These are phyloP conservation scores for Ruellia speciosa DNA, from an alignment of 305 asterid genomes.

Conservation along the genomic window DNA sequence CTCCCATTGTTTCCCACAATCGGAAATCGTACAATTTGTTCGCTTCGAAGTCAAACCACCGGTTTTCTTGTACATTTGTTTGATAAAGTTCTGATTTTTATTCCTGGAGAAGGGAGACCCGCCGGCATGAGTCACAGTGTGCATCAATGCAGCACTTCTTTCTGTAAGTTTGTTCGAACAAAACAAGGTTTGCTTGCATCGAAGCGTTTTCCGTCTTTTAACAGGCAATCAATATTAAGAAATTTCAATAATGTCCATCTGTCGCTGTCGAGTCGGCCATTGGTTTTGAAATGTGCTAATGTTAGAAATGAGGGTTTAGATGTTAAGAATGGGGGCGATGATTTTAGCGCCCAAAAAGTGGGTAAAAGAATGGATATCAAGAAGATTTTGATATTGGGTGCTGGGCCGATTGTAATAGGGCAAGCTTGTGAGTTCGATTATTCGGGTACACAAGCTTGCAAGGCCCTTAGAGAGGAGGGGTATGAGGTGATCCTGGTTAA, in stretches of 20 bases:
- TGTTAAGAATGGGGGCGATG: slow-evolving; percentile 22
- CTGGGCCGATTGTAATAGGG: slow-evolving; percentile 95
- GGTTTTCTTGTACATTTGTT: no score
- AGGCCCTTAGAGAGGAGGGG: slow-evolving; percentile 95
- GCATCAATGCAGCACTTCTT: slow-evolving; percentile 32
- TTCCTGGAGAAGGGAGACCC: slow-evolving; percentile 4
- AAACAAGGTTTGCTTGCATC: slow-evolving; percentile 30
- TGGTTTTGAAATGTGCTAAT: slow-evolving; percentile 30
- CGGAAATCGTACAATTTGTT: no score
- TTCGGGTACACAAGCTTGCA: slow-evolving; percentile 96
- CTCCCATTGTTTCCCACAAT: no score
- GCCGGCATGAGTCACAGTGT: slow-evolving; percentile 32
- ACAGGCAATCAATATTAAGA: slow-evolving; percentile 24
- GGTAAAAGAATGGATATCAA: slow-evolving; percentile 86
- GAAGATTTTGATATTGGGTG: slow-evolving; percentile 87
- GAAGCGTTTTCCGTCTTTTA: slow-evolving; percentile 27
- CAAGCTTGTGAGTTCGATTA: slow-evolving; percentile 96
- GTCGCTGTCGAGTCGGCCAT: no score
- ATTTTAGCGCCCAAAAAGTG: slow-evolving; percentile 20
- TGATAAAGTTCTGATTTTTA: no score
- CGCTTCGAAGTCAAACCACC: no score
- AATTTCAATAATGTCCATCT: slow-evolving; percentile 18
- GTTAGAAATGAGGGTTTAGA: slow-evolving; percentile 27
- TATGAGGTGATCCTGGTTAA: slow-evolving; percentile 78
- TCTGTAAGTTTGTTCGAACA: slow-evolving; percentile 32